Conservation (phyloP, 345 rosid genomes). For the Lepidium sativum region DNA sequence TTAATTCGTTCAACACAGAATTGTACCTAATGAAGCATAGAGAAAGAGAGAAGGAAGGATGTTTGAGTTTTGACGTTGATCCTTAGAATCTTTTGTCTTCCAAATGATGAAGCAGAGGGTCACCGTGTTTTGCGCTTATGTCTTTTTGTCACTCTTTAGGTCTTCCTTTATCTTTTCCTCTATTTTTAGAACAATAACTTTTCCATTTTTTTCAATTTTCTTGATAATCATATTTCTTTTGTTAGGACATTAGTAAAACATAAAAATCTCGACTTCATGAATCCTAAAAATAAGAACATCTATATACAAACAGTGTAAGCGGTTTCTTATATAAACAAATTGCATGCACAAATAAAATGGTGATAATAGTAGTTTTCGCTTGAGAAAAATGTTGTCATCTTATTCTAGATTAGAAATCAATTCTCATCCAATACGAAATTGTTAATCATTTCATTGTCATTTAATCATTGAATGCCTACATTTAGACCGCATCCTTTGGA, state of each 20-base stretch:
- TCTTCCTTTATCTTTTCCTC: conserved; percentile 12
- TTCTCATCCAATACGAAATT: too few relatives aligned
- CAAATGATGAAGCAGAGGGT: conserved; percentile 26
- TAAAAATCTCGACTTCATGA: not conserved
- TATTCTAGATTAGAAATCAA: too few relatives aligned
- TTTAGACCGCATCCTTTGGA: too few relatives aligned
- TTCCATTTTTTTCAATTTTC: not conserved
- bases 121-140: conserved; percentile 25
- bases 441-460: too few relatives aligned
- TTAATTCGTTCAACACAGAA: conserved; percentile 16
- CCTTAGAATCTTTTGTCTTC: conserved; percentile 12
- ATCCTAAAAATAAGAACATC: conserved; percentile 1
- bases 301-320: not conserved
- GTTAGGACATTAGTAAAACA: not conserved
- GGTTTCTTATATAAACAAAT: too few relatives aligned
- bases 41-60: not conserved
- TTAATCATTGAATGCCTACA: too few relatives aligned
- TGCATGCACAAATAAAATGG: too few relatives aligned
- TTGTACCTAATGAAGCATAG: conserved; percentile 7
- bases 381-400: too few relatives aligned
- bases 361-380: too few relatives aligned
- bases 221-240: not conserved
- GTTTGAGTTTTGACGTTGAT: conserved; percentile 13
- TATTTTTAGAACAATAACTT: not conserved
- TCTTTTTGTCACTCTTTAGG: conserved; percentile 12